Conservation (phyloP, 495 filamentous ascomycete genomes). For the Amniculicola lignicola region DNA sequence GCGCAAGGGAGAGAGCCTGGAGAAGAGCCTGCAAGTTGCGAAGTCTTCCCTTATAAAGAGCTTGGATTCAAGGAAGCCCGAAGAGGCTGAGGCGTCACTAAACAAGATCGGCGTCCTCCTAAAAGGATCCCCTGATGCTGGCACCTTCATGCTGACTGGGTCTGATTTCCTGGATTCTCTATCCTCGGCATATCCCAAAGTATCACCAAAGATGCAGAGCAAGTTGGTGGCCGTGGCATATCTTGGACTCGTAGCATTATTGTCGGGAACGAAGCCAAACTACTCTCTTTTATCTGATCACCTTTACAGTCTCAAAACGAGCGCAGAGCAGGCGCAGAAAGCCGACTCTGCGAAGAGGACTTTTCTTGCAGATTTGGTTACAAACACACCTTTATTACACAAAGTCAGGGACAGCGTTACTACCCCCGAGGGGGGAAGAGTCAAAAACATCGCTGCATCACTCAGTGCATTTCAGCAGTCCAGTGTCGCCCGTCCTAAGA, state of each 20-base stretch:
- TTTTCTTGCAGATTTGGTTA: slow-evolving; percentile 61
- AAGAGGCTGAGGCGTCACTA: slow-evolving; percentile 47
- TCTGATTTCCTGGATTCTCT: slow-evolving; percentile 82
- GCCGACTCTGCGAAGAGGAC: slow-evolving; percentile 46
- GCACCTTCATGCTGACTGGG: slow-evolving; percentile 69
- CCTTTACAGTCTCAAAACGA: slow-evolving; percentile 72
- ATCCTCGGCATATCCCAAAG: slow-evolving; percentile 56
- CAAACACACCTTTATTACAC: slow-evolving; percentile 52
- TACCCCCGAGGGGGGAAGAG: slow-evolving; percentile 45
- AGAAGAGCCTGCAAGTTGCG: slow-evolving; percentile 46
- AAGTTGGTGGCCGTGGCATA: slow-evolving; percentile 68
- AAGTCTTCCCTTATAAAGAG: slow-evolving; percentile 49
- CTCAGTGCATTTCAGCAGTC: slow-evolving; percentile 54
- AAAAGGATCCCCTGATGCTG: slow-evolving; percentile 51
- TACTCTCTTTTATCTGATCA: slow-evolving; percentile 73
- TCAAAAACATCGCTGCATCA: slow-evolving; percentile 56
- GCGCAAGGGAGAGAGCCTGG: slow-evolving; percentile 44
- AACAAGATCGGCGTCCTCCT: slow-evolving; percentile 51
- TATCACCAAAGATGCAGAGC: slow-evolving; percentile 56
- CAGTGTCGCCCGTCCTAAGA: slow-evolving; percentile 51
- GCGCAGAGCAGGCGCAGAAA: slow-evolving; percentile 47
- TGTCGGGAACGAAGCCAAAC: slow-evolving; percentile 63
- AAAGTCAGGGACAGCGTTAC: slow-evolving; percentile 39
- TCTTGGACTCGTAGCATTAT: slow-evolving; percentile 64
- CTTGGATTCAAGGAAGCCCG: slow-evolving; percentile 48